A percentile compares a stretch with the other conserved stretches of the same genome.
Conservation (phyloP, 345 rosid genomes). For the Geranium brycei region DNA sequence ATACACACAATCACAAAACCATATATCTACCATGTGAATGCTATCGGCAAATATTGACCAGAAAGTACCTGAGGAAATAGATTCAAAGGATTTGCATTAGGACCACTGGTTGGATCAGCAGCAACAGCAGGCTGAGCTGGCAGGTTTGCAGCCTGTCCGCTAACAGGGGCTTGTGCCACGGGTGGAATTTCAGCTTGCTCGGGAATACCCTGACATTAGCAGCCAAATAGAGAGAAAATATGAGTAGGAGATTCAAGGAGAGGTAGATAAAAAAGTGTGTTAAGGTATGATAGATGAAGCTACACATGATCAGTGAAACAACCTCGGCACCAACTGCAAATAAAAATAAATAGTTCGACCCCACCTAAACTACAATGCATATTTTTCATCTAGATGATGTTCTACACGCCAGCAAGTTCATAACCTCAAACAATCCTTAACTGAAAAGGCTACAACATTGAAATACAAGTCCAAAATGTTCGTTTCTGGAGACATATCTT, state of each 20-base stretch:
- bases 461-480: too few species aligned
- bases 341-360: too few species aligned
- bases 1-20: background rate
- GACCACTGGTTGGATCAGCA: conserved; percentile 44
- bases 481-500: too few species aligned
- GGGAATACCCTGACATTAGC: conserved; percentile 49
- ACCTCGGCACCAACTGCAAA: too few species aligned
- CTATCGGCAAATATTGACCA: background rate
- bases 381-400: too few species aligned
- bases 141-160: conserved; percentile 43
- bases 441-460: too few species aligned
- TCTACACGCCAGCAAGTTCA: too few species aligned
- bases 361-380: too few species aligned
- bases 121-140: conserved; percentile 36
- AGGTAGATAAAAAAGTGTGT: background rate
- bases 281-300: too few species aligned
- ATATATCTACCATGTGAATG: background rate
- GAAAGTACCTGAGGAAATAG: conserved; percentile 78
- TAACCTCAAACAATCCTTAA: too few species aligned
- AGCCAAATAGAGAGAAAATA: background rate
- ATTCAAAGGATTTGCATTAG: conserved; percentile 81
- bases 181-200: conserved; percentile 62
- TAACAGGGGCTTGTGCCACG: conserved; percentile 26
- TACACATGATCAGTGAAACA: too few species aligned
- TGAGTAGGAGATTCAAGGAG: background rate